phyloP scores from a whole-genome alignment of 129 eudicot species.

The Arctium lappa region DNA sequence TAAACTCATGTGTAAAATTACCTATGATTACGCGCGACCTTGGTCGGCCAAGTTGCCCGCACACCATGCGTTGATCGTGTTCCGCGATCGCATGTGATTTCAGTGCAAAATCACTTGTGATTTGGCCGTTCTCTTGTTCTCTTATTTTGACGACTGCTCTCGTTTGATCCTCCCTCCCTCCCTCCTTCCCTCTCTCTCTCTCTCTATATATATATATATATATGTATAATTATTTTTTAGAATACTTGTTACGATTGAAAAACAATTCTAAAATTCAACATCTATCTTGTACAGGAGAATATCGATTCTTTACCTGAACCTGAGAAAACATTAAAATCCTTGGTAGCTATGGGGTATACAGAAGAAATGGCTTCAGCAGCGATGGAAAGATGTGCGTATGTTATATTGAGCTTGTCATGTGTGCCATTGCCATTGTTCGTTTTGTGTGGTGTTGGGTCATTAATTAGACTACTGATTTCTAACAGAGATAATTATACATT shows the following conservation, averaged over 20 bases:
- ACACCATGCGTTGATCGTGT: too few species aligned
- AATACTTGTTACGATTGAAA: neutral
- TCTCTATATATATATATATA: neutral
- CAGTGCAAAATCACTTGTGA: too few species aligned
- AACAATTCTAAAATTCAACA: neutral
- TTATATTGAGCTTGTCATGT: neutral
- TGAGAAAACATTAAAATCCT: slow-evolving; percentile 32
- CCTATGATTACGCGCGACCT: too few species aligned
- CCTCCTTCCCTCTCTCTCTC: too few species aligned
- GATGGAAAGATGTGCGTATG: slow-evolving; percentile 58
- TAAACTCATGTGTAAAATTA: too few species aligned
- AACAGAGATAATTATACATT: neutral
- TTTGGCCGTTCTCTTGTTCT: too few species aligned
- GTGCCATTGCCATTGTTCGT: neutral
- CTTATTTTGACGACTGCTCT: too few species aligned
- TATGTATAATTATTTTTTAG: neutral
- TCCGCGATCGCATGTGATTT: too few species aligned
- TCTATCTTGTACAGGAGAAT: slow-evolving; percentile 47
- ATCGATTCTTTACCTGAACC: slow-evolving; percentile 24
- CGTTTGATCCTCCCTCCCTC: too few species aligned
- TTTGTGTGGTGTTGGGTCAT: neutral
- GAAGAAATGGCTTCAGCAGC: slow-evolving; percentile 66
- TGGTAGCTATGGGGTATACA: slow-evolving; percentile 64
- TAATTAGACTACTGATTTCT: neutral
- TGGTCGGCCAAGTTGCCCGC: too few species aligned